Conservation (phyloP, 2,329 filamentous ascomycete genomes). For the Arachnopeziza araneosa region DNA sequence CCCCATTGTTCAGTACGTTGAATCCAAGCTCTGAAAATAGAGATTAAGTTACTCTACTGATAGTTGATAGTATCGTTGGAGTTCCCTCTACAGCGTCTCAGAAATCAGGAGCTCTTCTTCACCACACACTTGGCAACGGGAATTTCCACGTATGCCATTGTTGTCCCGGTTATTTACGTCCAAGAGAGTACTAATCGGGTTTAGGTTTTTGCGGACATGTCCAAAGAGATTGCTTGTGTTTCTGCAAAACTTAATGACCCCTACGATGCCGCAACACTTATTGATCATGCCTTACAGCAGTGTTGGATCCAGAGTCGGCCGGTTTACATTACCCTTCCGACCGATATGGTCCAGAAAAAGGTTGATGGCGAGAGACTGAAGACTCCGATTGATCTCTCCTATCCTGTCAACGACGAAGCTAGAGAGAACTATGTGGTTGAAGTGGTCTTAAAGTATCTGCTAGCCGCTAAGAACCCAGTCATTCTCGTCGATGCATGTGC, state of each 20-base stretch:
- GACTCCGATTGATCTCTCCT: slow-evolving; percentile 62
- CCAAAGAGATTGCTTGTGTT: slow-evolving; percentile 62
- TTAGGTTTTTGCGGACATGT: slow-evolving; percentile 66
- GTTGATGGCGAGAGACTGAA: slow-evolving; percentile 67
- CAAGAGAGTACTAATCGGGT: slow-evolving; percentile 29
- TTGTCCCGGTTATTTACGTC: neutral
- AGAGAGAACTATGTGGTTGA: slow-evolving; percentile 80
- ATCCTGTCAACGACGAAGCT: slow-evolving; percentile 60
- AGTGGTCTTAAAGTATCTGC: slow-evolving; percentile 67
- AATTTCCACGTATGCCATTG: slow-evolving; percentile 57
- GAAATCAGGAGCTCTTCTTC: slow-evolving; percentile 44
- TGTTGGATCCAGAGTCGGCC: slow-evolving; percentile 71
- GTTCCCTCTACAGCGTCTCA: slow-evolving; percentile 43
- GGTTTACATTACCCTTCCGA: slow-evolving; percentile 78
- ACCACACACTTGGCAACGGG: slow-evolving; percentile 71
- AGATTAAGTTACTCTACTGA: neutral
- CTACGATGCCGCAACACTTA: slow-evolving; percentile 63
- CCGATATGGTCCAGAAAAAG: slow-evolving; percentile 72
- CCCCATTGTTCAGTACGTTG: slow-evolving; percentile 50
- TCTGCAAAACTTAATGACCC: slow-evolving; percentile 67
- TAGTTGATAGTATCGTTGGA: slow-evolving; percentile 43
- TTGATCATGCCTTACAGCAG: slow-evolving; percentile 70
- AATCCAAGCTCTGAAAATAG: neutral
- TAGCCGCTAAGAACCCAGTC: slow-evolving; percentile 67
- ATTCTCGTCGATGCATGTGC: slow-evolving; percentile 81